Base-by-base conservation (phyloP, 1,284 basidiomycete genomes). In the Apiotrichum porosum region DNA sequence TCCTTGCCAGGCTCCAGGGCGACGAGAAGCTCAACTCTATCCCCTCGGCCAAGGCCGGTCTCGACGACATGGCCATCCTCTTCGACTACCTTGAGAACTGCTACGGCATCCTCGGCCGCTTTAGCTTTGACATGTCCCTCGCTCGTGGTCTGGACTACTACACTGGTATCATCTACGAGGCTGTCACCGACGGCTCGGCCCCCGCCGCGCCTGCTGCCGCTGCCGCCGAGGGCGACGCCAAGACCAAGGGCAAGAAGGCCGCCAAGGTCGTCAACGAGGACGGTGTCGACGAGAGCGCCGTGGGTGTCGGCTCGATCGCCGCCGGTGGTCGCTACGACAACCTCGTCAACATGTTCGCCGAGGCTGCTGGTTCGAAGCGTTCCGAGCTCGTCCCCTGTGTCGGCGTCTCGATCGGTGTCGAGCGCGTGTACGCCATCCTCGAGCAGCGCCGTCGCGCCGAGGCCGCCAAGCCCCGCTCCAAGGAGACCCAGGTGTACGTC, bases 161-260 rank as follows among this genome's bases (percentile, higher is more conserved):
- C 76, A 98, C 94, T 1, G 94, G 95, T 33, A 84, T 99, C 65
- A 98, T 98, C 70, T 97, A 97, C 77, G 95, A 99, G 75, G 95
- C 91, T 34, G 81, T 92, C 61, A 88, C 91, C 21, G 89, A 89
- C 62, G 88, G 84, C 1, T 97, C 92, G 9, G 92, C 93, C 0
- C 92, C 94, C 1, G 90, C 94, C 1, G 81, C 63, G 74, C 78
- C 57, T 3, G 36, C 52, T 14, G n/a, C 40, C 17, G 63, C 73
- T 13, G 47, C 71, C 13, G 53, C 70, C 32, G 52, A 66, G 19
- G 61, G 65, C 4, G 59, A 73, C 34, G 57, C 65, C 53, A 48
- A 59, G 36, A 8, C 65, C 76, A 31, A 64, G 76, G 33, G 63
- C 75, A 30, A 79, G 77, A 81, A 82, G 57, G 52, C 56, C 14